A percentile compares a stretch with the other conserved stretches of the same genome.
phyloP scores from a whole-genome alignment of 257 asterid species.

The Forsythia suspensa region DNA sequence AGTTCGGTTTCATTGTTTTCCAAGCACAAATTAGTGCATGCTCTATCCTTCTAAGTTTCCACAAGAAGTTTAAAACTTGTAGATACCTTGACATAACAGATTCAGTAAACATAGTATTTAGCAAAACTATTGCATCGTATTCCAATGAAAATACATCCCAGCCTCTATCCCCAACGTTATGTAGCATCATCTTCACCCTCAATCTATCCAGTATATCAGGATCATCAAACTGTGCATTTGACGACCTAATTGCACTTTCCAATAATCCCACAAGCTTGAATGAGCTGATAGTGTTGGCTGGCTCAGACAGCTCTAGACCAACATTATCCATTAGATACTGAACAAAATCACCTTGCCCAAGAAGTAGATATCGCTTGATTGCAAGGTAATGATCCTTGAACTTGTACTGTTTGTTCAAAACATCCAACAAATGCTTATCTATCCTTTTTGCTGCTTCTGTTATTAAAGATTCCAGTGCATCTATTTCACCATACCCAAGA shows the following conservation, averaged over 20 bases:
- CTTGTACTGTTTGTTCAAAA: constrained; percentile 71
- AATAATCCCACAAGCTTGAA: constrained; percentile 90
- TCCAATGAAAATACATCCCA: constrained; percentile 99
- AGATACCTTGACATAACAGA: constrained; percentile 89
- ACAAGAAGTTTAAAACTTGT: constrained; percentile 85
- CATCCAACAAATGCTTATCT: constrained; percentile 87
- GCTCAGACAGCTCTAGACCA: constrained; percentile 93
- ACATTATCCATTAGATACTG: constrained; percentile 96
- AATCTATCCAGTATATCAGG: constrained; percentile 83
- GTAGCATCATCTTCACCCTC: constrained; percentile 98
- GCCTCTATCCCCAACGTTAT: constrained; percentile 90
- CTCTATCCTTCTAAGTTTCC: constrained; percentile 97
- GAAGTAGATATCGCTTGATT: constrained; percentile 90
- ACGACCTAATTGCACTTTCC: constrained; percentile 91
- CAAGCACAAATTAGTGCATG: constrained; percentile 92
- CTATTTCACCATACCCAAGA: constrained; percentile 93
- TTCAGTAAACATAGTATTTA: constrained; percentile 87
- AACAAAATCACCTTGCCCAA: constrained; percentile 98
- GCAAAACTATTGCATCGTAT: constrained; percentile 87
- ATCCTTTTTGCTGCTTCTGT: constrained; percentile 92
- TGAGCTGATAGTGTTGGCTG: constrained; percentile 93
- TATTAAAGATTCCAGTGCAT: constrained; percentile 91
- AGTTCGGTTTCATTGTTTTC: constrained; percentile 97
- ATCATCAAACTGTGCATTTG: constrained; percentile 96
- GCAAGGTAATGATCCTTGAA: constrained; percentile 99